phyloP scores from a whole-genome alignment of 1,284 basidiomycete genomes.

The Chalciporus piperatoides region DNA sequence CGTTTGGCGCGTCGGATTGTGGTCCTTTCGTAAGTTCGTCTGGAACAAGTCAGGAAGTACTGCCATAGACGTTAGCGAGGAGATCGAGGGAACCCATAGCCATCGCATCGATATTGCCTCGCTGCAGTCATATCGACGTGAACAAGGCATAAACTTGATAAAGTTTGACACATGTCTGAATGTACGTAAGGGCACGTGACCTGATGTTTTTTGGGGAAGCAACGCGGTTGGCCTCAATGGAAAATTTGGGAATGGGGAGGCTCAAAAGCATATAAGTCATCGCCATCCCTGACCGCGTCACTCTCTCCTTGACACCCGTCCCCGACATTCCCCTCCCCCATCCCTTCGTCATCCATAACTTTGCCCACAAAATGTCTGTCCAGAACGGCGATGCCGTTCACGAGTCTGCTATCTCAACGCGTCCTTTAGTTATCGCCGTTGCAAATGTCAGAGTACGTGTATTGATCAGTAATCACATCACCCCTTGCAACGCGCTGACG shows the following conservation, averaged over 20 bases:
- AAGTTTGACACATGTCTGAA: constrained; percentile 4
- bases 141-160: background rate
- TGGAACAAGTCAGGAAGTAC: background rate
- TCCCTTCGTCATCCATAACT: constrained; percentile 7
- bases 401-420: constrained; percentile 45
- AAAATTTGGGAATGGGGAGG: constrained; percentile 36
- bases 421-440: constrained; percentile 61
- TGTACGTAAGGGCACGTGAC: constrained; percentile 32
- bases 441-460: constrained; percentile 65
- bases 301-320: constrained; percentile 10
- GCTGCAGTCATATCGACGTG: background rate
- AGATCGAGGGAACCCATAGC: background rate
- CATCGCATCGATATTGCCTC: background rate
- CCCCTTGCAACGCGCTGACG: constrained; percentile 12
- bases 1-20: background rate
- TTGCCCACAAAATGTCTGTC: constrained; percentile 30
- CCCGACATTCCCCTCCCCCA: background rate
- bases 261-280: constrained; percentile 8
- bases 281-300: constrained; percentile 5
- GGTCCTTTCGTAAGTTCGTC: background rate
- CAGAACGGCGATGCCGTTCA: constrained; percentile 28
- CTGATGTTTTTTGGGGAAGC: constrained; percentile 29
- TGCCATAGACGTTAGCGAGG: background rate
- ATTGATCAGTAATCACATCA: constrained; percentile 11
- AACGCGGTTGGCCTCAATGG: constrained; percentile 17